Percentiles rank a stretch among this genome's conserved stretches.
These are phyloP conservation scores for Russula sp. DNA, from an alignment of 768 basidiomycete genomes.

Conservation along the genomic window DNA sequence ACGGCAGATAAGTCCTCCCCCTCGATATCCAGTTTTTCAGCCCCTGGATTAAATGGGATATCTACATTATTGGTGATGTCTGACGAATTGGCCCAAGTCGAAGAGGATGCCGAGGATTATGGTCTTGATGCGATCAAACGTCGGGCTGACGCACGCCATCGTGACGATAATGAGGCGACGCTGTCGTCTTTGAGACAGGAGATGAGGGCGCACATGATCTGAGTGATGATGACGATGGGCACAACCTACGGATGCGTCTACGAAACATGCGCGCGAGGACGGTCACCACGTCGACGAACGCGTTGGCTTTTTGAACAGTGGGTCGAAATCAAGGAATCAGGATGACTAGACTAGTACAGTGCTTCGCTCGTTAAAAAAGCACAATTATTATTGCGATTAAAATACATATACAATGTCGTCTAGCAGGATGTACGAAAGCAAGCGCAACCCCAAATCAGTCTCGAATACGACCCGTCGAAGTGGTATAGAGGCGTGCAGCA, in stretches of 20 bases:
- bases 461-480: constrained; percentile 79
- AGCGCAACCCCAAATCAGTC: constrained; percentile 33
- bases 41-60: constrained; percentile 27
- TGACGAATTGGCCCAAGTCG: constrained; percentile 92
- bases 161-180: constrained; percentile 62
- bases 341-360: constrained; percentile 13
- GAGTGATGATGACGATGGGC: constrained; percentile 46
- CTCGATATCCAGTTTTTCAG: not conserved
- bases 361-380: not conserved
- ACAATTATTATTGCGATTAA: constrained; percentile 23
- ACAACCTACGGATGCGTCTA: constrained; percentile 44
- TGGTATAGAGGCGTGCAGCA: constrained; percentile 78
- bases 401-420: constrained; percentile 29
- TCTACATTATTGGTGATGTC: constrained; percentile 89
- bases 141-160: constrained; percentile 39
- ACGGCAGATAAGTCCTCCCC: constrained; percentile 64
- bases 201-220: constrained; percentile 61
- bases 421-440: constrained; percentile 15
- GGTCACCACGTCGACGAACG: constrained; percentile 50
- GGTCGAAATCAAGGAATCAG: constrained; percentile 4
- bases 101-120: constrained; percentile 89
- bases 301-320: constrained; percentile 51
- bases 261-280: constrained; percentile 42
- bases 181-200: constrained; percentile 86
- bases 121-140: constrained; percentile 70